phyloP scores from a whole-genome alignment of 345 rosid species.

The Populus nigra region DNA sequence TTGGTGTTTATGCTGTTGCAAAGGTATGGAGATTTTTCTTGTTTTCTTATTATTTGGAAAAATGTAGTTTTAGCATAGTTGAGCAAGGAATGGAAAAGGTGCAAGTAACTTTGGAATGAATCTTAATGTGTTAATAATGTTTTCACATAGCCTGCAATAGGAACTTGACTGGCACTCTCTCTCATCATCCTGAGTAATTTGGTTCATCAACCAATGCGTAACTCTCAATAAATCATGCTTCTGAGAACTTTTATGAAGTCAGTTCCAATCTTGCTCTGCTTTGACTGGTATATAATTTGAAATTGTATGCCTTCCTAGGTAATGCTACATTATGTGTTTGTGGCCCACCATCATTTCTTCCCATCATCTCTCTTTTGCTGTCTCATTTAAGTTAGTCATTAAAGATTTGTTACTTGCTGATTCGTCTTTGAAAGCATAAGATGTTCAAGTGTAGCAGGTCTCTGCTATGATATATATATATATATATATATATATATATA shows the following conservation, averaged over 20 bases:
- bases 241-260: not conserved
- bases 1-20: constrained; percentile 95
- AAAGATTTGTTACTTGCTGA: not conserved
- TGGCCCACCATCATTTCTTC: not conserved
- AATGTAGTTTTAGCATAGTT: not conserved
- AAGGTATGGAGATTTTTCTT: constrained; percentile 50
- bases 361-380: not conserved
- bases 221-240: not conserved
- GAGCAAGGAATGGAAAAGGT: not conserved
- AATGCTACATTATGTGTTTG: too few species aligned
- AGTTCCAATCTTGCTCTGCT: not conserved
- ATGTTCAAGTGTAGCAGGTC: not conserved
- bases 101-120: not conserved
- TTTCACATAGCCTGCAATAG: not conserved
- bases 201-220: not conserved
- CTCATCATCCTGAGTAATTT: not conserved
- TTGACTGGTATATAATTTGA: not conserved
- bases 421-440: not conserved
- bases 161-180: not conserved
- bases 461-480: not conserved
- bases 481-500: not conserved
- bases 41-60: not conserved
- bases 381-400: not conserved
- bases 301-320: not conserved
- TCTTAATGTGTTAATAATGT: not conserved